These are phyloP conservation scores for Trichocladium antarcticum DNA, from an alignment of 495 filamentous ascomycete species.

Conservation along the genomic window DNA sequence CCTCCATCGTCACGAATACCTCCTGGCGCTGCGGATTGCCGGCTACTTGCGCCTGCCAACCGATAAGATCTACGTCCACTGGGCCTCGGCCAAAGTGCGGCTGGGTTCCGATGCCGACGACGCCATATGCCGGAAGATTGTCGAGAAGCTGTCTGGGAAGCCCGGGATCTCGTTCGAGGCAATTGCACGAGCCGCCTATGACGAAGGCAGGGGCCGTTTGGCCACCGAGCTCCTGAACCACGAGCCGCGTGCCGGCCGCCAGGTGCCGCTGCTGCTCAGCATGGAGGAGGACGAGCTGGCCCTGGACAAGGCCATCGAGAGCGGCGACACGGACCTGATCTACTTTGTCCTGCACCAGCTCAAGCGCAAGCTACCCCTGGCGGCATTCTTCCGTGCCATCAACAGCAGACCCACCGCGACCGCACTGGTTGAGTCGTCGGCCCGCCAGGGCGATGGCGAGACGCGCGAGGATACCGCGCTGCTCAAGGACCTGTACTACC, in stretches of 20 bases:
- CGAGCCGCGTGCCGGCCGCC: conserved; percentile 83
- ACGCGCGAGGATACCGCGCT: conserved; percentile 59
- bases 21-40: conserved; percentile 81
- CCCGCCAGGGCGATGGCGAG: conserved; percentile 30
- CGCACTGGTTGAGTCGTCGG: conserved; percentile 78
- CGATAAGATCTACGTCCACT: conserved; percentile 87
- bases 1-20: conserved; percentile 79
- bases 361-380: conserved; percentile 80
- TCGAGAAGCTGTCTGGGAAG: conserved; percentile 74
- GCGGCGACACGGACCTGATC: conserved; percentile 85
- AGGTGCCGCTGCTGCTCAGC: conserved; percentile 84
- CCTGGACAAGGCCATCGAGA: conserved; percentile 93
- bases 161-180: conserved; percentile 87
- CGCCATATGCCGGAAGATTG: conserved; percentile 73
- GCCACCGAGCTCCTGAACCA: conserved; percentile 87
- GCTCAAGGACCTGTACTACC: conserved; percentile 93
- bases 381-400: conserved; percentile 86
- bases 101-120: conserved; percentile 77
- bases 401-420: conserved; percentile 78
- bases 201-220: conserved; percentile 77
- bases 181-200: conserved; percentile 89
- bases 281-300: conserved; percentile 97
- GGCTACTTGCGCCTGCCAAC: conserved; percentile 79
- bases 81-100: conserved; percentile 90
- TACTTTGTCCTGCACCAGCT: conserved; percentile 81